Base-by-base conservation (phyloP, 2,329 filamentous ascomycete species). In the Monilinia aucupariae region DNA sequence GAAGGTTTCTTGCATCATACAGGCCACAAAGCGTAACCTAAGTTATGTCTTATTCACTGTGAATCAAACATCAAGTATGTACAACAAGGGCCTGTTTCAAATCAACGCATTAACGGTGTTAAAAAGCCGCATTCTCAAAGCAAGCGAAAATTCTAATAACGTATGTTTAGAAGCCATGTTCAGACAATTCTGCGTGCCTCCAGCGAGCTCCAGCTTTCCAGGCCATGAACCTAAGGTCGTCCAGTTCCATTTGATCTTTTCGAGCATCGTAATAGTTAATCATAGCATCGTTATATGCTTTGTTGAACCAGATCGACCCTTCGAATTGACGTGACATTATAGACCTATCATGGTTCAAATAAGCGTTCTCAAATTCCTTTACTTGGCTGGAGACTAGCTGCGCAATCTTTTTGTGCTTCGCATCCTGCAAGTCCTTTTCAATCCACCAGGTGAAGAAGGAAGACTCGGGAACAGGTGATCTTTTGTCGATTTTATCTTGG, bases 151-250 rank as follows among this genome's bases (percentile, higher is more conserved):
- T 12, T 1, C 4, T 17, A 32, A 47, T 4, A 34, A 22, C 30
- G 27, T 12, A 25, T 47, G 15, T 20, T 47, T 20, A 8, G 4
- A 47, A 22, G 3, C 2, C 4, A 9, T n/a, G 17, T 41, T 25
- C 52, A 27, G 52, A 20, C 25, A 10, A 17, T 34, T 34, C n/a
- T 47, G 41, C 41, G 54, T 47, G n/a, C 30, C 41, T 58, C 54
- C 54, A 58, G 7, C 41, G 41, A 58, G 54, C 54, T 20, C 54
- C 41, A 47, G 54, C 41, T 47, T 47, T n/a, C 41, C 54, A 58
- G 20, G 41, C 41, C 43, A 20, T 10, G 8, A 13, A 9, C 48
- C 54, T 58, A 30, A 58, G 30, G 15, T 20, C 25, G 15, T 58
- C 30, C 13, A 58, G 34, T 34, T 58, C 54, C 20, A 25, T 34